Base-by-base conservation (phyloP, 208 protist species). In the Zelonia costaricensis region DNA sequence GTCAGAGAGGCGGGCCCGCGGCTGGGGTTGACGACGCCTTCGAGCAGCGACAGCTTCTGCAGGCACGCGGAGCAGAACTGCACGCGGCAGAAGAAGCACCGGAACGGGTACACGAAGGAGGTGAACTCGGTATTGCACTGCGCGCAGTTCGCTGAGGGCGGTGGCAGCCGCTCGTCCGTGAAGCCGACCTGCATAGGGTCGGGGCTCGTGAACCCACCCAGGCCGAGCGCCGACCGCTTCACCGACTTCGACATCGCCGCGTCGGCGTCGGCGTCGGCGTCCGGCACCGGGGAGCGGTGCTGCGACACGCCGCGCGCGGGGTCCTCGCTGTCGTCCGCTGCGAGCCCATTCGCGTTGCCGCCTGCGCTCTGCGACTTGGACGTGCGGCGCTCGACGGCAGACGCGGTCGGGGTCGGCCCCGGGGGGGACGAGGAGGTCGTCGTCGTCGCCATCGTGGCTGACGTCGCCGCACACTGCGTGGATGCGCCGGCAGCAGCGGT, bases 81-180 rank as follows among this genome's bases (percentile, higher is more conserved):
- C 39, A 69, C 40, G 16, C 71, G 78, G 59, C 86, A 93, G 13
- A 79, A 88, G 60, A 82, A 90, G 54, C 86, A 93, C 28, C 79
- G 75, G 48, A 77, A 70, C 35, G 84, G 83, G 65, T 72, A 86
- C 4, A 86, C 33, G 12, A 80, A 49, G 7, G 83, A 88, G 35
- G 72, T 80, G 46, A 90, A 90, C 48, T 89, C 76, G 44, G 62
- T 44, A 51, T 76, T 83, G 62, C 85, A 88, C 47, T 86, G 73
- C 33, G 65, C 38, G 47, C 85, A 92, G 39, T 76, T 70, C 13
- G 74, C 54, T 2, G 55, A 63, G 18, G 51, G 47, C 31, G 63
- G 59, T 10, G 84, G 78, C 33, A 79, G 47, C 16, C 76, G 74
- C 47, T 80, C 62, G 53, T 88, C 80, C 15, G 36, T 33, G 18